Percentiles rank a stretch among this genome's conserved stretches.
These are phyloP conservation scores for Tolypocladium guangdongense DNA, from an alignment of 2,329 filamentous ascomycete species.

Conservation along the genomic window DNA sequence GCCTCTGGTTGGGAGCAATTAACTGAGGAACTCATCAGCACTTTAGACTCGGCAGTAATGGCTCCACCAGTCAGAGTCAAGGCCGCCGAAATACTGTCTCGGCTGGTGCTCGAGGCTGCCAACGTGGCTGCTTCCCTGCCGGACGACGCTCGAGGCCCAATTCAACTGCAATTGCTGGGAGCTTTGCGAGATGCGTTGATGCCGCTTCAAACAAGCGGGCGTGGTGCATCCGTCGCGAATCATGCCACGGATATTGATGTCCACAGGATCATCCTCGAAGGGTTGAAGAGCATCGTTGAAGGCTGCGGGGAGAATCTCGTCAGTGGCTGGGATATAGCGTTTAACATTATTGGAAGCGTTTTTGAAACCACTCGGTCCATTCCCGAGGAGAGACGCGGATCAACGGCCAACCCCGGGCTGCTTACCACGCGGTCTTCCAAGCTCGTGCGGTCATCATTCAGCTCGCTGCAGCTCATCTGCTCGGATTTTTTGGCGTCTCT, in stretches of 20 bases:
- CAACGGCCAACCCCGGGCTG: slow-evolving; percentile 17
- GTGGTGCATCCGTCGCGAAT: slow-evolving; percentile 42
- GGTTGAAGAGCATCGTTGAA: slow-evolving; percentile 72
- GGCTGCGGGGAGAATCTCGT: slow-evolving; percentile 76
- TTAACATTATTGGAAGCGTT: slow-evolving; percentile 74
- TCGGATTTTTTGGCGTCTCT: slow-evolving; percentile 80
- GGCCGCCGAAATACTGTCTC: slow-evolving; percentile 54
- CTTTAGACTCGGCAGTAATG: slow-evolving; percentile 35
- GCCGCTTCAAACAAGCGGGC: slow-evolving; percentile 40
- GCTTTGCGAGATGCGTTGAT: slow-evolving; percentile 51
- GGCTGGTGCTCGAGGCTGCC: slow-evolving; percentile 46
- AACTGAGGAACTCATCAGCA: slow-evolving; percentile 39
- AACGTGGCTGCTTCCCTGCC: slow-evolving; percentile 42
- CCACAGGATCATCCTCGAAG: slow-evolving; percentile 69
- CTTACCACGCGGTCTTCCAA: slow-evolving; percentile 53
- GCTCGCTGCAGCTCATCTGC: slow-evolving; percentile 81
- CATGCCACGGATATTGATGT: slow-evolving; percentile 64
- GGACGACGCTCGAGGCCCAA: slow-evolving; percentile 39
- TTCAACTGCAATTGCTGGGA: slow-evolving; percentile 63
- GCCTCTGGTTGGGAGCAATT: slow-evolving; percentile 69
- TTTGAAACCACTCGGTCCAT: slow-evolving; percentile 42
- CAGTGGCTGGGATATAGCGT: slow-evolving; percentile 75
- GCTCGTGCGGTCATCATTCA: slow-evolving; percentile 78
- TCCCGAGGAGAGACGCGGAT: slow-evolving; percentile 20
- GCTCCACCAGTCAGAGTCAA: slow-evolving; percentile 43